Conservation (phyloP, 2,329 filamentous ascomycete species). For the Gliomastix tumulicola region DNA sequence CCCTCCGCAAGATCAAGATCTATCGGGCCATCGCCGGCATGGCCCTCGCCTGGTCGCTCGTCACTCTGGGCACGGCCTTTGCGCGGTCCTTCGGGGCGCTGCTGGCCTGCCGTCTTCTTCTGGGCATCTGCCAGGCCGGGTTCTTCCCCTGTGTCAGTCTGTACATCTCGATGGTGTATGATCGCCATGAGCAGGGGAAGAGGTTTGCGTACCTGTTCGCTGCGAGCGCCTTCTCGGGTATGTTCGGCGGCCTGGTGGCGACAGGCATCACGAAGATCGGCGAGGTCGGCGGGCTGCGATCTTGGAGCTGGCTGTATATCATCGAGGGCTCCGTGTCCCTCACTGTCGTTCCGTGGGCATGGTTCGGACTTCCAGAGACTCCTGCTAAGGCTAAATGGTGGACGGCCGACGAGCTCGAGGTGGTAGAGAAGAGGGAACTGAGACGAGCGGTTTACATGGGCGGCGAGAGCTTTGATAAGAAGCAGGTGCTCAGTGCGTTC, state of each 20-base stretch:
- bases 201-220: conserved; percentile 50
- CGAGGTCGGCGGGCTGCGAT: conserved; percentile 44
- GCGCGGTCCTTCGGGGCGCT: conserved; percentile 1
- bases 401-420: conserved; percentile 27
- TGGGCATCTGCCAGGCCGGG: conserved; percentile 6
- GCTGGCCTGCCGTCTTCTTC: conserved; percentile 3
- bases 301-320: conserved; percentile 62
- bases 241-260: conserved; percentile 57
- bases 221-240: conserved; percentile 53
- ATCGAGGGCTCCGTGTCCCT: conserved; percentile 50
- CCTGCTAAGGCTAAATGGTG: conserved; percentile 40
- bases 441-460: conserved; percentile 27
- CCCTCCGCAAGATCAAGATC: conserved; percentile 2
- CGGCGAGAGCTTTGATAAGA: not conserved
- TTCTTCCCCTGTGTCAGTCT: conserved; percentile 39
- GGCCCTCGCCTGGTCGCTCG: conserved; percentile 4
- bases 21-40: conserved; percentile 5
- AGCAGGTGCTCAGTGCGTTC: not conserved
- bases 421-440: conserved; percentile 40
- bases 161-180: conserved; percentile 14
- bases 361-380: conserved; percentile 49
- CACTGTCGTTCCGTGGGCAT: conserved; percentile 31
- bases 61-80: conserved; percentile 8
- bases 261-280: conserved; percentile 60
- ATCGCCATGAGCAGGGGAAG: conserved; percentile 2